Evolutionary conservation across 352 stramenopile genomes (phyloP), one percentile per base, ranked within the genome.

Genomic region (Thalassiosira delicatula): DNA sequence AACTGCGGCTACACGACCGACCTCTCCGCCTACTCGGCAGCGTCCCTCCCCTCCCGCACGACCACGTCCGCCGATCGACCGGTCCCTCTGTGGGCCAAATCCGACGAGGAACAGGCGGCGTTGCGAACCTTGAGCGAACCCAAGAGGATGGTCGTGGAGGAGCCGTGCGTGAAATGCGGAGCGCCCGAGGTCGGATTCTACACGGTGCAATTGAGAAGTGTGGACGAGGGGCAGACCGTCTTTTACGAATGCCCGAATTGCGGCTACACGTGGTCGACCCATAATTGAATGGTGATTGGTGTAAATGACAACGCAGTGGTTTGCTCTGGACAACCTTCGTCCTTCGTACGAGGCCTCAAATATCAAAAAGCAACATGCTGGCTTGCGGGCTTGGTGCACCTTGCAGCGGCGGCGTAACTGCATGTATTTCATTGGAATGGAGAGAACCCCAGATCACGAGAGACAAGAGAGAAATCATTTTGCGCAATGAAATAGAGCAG

Each of bases 171-270:
- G 44, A 98, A 98, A 89, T 99, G 97, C 82, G 93, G 91, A 72
- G 96, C 98, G 86, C 94, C 91, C 9, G 93, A 99, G 88, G 98
- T 99, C 87, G 95, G 98, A 83, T 99, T 99, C 91, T 99, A 99
- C 87, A 99, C 97, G 75, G 96, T 99, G 88, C 97, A 99, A 90
- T 88, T 99, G 81, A 93, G 97, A 76, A 98, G 95, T 57, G 97
- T 98, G 23, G 97, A 99, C 94, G 97, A 99, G 92, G 97, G 97
- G 14, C 97, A 99, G 88, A 99, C 97, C 46, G 97, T 99, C 8
- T 99, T 99, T 89, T 99, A 99, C 90, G 97, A 99, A 91, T 99
- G 97, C 89, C 88, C 94, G 2, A 97, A 98, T 77, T 99, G 97
- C 79, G 87, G 88, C 42, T 88, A 95, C 77, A 96, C 93, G 23